These are phyloP conservation scores for Solanum rostratum DNA, from an alignment of 257 asterid genomes.

Conservation along the genomic window DNA sequence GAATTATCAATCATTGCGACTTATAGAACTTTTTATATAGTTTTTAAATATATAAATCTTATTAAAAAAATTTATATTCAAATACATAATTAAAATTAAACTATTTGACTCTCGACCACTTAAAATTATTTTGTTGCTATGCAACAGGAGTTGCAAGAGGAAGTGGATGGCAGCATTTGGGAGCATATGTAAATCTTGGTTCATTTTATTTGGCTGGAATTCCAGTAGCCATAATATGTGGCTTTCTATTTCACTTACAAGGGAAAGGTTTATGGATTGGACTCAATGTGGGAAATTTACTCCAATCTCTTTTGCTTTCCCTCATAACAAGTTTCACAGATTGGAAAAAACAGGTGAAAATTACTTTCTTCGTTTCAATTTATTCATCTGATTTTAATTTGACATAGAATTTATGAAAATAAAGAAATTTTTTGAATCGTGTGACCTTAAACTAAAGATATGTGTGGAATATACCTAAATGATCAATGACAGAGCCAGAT, in stretches of 20 bases:
- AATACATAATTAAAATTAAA: too few relatives aligned
- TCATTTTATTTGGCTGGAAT: constrained; percentile 36
- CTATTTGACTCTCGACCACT: too few relatives aligned
- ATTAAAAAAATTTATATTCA: too few relatives aligned
- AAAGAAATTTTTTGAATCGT: neutral
- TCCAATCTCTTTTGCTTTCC: constrained; percentile 22
- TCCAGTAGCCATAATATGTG: constrained; percentile 28
- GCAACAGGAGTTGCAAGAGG: constrained; percentile 44
- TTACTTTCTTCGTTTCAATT: neutral
- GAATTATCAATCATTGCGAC: too few relatives aligned
- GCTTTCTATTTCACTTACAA: constrained; percentile 26
- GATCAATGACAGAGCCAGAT: too few relatives aligned
- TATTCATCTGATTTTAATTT: neutral
- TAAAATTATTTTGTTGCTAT: neutral
- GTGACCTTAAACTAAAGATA: too few relatives aligned
- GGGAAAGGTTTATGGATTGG: constrained; percentile 48
- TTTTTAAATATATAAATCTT: too few relatives aligned
- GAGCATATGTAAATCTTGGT: constrained; percentile 44
- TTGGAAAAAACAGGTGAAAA: constrained; percentile 36
- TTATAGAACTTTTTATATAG: too few relatives aligned
- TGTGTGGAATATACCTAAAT: too few relatives aligned
- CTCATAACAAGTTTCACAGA: constrained; percentile 21
- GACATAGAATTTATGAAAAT: neutral
- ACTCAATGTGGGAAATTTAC: constrained; percentile 27
- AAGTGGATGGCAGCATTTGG: constrained; percentile 47